Evolutionary conservation across 257 asterid species (phyloP).

Genomic region (Scutellaria galericulata): DNA sequence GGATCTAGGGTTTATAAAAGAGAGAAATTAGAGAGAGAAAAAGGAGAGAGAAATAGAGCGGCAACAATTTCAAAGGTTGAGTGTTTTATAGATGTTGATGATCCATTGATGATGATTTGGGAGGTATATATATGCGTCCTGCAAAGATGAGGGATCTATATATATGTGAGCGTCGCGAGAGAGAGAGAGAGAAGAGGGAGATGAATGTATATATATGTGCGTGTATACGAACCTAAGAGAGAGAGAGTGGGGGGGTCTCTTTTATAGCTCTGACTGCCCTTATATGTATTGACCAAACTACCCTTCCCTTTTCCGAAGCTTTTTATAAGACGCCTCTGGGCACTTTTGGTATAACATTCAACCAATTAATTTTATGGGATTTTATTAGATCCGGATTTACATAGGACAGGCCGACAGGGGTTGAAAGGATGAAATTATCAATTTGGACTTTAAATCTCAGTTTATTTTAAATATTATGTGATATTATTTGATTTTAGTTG

Average conservation of each 20-base stretch:
- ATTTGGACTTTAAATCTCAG: too few species aligned
- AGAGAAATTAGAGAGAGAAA: neutral
- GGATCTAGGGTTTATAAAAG: constrained; percentile 48
- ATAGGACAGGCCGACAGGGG: too few species aligned
- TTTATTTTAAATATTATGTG: too few species aligned
- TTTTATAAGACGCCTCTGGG: neutral
- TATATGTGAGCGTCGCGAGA: constrained; percentile 35
- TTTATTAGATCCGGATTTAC: too few species aligned
- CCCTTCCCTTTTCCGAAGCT: constrained; percentile 15
- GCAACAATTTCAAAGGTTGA: constrained; percentile 48
- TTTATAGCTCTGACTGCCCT: neutral
- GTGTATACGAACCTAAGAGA: neutral
- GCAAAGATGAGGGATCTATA: constrained; percentile 17
- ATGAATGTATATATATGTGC: neutral
- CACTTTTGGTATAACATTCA: neutral
- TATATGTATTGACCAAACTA: constrained; percentile 24
- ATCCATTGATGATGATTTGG: neutral
- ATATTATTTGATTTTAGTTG: too few species aligned
- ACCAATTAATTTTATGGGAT: neutral
- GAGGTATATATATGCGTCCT: constrained; percentile 2
- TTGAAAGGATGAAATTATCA: too few species aligned
- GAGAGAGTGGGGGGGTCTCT: neutral
- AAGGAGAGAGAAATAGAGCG: constrained; percentile 40
- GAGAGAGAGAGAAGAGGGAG: constrained; percentile 27
- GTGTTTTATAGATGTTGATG: constrained; percentile 43